Conservation (phyloP, 2,329 filamentous ascomycete species). For the Penicillium digitatum region DNA sequence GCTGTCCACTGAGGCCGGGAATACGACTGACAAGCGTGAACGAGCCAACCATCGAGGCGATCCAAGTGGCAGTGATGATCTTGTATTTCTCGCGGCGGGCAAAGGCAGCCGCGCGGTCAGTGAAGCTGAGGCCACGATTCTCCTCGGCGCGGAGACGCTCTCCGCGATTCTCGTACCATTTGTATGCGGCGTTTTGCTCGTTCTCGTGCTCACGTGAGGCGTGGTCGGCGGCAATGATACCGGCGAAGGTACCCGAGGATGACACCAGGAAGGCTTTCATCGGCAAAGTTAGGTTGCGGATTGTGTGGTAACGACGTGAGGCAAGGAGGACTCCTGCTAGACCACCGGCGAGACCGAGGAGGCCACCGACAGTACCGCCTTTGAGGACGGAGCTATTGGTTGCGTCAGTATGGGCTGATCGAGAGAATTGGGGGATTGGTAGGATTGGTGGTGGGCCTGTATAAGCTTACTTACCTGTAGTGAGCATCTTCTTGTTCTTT, state of each 20-base stretch:
- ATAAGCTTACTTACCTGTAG: conserved; percentile 57
- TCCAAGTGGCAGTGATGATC: conserved; percentile 78
- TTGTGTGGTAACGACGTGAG: conserved; percentile 67
- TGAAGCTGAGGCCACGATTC: conserved; percentile 53
- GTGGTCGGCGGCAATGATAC: conserved; percentile 82
- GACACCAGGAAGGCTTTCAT: conserved; percentile 88
- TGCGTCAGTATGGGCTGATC: conserved; percentile 17
- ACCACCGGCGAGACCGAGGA: conserved; percentile 64
- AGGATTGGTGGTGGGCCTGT: no score
- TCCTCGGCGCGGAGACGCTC: conserved; percentile 55
- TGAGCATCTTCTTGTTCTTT: conserved; percentile 88
- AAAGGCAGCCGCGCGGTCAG: conserved; percentile 66
- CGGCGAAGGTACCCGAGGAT: conserved; percentile 74
- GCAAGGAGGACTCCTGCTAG: conserved; percentile 64
- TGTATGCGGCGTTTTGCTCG: conserved; percentile 61
- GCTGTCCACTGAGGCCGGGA: conserved; percentile 66
- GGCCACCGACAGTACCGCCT: conserved; percentile 71
- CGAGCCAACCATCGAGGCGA: conserved; percentile 71
- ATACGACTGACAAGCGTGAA: conserved; percentile 74
- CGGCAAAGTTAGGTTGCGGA: conserved; percentile 78
- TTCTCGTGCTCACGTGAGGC: conserved; percentile 68
- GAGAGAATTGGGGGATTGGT: neutral
- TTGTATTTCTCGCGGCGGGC: conserved; percentile 77
- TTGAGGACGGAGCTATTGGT: conserved; percentile 62
- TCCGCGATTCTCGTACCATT: conserved; percentile 62